A percentile compares a stretch with the other conserved stretches of the same genome.
phyloP scores from a whole-genome alignment of 139 green algal species.

The Diplosphaera chodatii region DNA sequence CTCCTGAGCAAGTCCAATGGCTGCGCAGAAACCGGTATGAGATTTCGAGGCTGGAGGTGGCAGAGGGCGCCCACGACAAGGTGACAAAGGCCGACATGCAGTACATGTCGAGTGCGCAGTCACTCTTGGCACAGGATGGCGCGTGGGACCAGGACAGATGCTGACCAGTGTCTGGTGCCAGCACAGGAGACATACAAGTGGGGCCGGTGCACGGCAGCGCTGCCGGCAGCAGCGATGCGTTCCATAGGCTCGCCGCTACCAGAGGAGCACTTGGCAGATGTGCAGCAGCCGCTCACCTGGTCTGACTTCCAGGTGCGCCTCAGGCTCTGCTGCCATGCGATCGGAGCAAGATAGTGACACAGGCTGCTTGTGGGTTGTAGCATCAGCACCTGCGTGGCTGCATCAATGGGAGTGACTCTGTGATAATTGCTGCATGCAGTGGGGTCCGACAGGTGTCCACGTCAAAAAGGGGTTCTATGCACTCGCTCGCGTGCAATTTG shows the following conservation, averaged over 20 bases:
- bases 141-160: no score
- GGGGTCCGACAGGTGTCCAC: conserved; percentile 40
- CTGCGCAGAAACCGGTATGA: background rate
- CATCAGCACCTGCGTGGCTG: no score
- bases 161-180: no score
- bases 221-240: conserved; percentile 42
- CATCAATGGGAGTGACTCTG: no score
- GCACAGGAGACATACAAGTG: conserved; percentile 53
- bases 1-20: no score
- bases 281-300: conserved; percentile 59
- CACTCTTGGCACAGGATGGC: no score
- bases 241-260: conserved; percentile 62
- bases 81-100: no score
- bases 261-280: conserved; percentile 33
- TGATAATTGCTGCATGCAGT: no score
- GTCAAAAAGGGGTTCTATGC: conserved; percentile 46
- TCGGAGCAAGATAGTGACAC: no score
- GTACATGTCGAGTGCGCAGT: no score
- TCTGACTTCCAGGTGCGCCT: conserved; percentile 73
- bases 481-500: conserved; percentile 69
- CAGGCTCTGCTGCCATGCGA: no score
- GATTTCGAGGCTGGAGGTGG: background rate
- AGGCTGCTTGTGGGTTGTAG: no score
- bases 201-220: conserved; percentile 36
- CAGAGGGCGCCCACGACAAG: background rate